Conservation (phyloP, 345 rosid genomes). For the Salix brachista region DNA sequence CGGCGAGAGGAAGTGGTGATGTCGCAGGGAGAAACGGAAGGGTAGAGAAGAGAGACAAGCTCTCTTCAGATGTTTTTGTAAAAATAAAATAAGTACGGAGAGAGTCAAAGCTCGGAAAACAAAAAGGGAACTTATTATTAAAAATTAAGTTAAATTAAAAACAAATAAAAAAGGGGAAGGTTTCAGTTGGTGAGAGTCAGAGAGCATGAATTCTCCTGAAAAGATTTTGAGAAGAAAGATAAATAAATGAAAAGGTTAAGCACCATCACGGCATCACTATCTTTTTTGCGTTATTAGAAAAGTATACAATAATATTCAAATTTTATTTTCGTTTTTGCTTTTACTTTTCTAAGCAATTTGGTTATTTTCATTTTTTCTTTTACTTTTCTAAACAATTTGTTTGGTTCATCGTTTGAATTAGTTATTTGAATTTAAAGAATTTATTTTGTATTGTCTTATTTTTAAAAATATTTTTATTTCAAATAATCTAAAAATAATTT, state of each 20-base stretch:
- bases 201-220: conserved; percentile 24
- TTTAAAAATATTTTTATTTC: no score
- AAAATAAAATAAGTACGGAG: conserved; percentile 15
- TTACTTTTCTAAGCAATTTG: background rate
- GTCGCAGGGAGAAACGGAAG: background rate
- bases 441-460: no score
- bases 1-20: background rate
- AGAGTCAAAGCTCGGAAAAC: conserved; percentile 35
- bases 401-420: background rate
- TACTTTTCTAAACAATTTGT: background rate
- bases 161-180: background rate
- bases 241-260: conserved; percentile 29
- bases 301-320: background rate
- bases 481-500: no score
- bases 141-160: background rate
- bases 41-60: conserved; percentile 21
- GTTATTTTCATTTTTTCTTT: no score
- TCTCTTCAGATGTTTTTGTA: background rate
- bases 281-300: background rate
- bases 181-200: background rate
- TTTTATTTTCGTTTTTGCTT: background rate
- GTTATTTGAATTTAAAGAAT: no score
- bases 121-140: background rate
- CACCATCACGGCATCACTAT: conserved; percentile 3
- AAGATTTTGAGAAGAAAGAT: background rate